Evolutionary conservation across 1,284 basidiomycete species (phyloP), one percentile per base, ranked within the genome.

Genomic region (Microbotryum violaceum): DNA sequence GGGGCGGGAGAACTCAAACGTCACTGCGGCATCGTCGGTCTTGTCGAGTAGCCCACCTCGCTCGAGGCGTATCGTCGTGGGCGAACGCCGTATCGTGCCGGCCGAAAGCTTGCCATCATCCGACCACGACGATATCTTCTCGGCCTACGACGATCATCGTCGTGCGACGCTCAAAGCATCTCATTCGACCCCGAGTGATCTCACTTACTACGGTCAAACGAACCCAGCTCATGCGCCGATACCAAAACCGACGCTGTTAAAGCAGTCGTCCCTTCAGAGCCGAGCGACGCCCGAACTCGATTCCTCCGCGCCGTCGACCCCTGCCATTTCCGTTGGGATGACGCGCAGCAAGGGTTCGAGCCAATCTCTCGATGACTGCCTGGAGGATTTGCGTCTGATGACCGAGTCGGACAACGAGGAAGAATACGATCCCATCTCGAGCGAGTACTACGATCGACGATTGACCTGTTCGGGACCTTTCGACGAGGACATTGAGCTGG

Each of bases 311-410:
- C 23, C 25, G 29, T 12, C n/a, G n/a, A 44, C 37, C 16, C 23
- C 42, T 27, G 23, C 6, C 25, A 46, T 20, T 8, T 46, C 42
- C 44, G 27, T 14, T 20, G 47, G 9, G 46, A 25, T 12, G 23
- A 49, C 18, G 33, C 25, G 21, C 45, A 33, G 21, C 33, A 29
- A 2, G 29, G 21, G 1, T 29, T 45, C 27, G 20, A 25, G 20
- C 25, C 20, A 9, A 57, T 27, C 20, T 9, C 59, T 69, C n/a
- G 65, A 69, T 6, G 62, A 58, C 1, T 67, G 63, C n/a, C n/a
- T 69, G 10, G 65, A 64, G 29, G 65, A 69, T 20, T n/a, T 69
- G 29, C 47, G 63, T 2, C 20, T 69, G 25, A 52, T 64, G 46
- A 57, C 67, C 5, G 58, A 49, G 16, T 21, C 6, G 18, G 59